A percentile compares a stretch with the other conserved stretches of the same genome.
Evolutionary conservation across 768 basidiomycete species (phyloP).

Genomic region (Phylloporus sp.): DNA sequence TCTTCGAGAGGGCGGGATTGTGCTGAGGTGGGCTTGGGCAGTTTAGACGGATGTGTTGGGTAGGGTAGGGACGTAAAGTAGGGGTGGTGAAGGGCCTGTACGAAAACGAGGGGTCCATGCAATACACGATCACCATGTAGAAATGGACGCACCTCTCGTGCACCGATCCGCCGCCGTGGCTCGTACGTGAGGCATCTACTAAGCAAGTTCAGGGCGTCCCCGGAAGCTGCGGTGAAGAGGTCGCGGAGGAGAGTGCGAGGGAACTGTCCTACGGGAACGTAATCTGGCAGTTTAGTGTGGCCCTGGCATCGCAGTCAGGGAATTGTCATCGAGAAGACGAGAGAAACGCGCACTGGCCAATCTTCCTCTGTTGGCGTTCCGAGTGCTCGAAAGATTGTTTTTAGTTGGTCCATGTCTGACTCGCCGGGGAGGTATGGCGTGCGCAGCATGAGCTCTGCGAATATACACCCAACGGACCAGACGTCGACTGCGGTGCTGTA

Average conservation of each 20-base stretch:
- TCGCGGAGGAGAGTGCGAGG: slow-evolving; percentile 77
- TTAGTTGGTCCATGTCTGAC: slow-evolving; percentile 94
- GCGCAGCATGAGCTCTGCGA: slow-evolving; percentile 94
- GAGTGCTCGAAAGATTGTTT: slow-evolving; percentile 88
- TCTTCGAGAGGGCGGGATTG: slow-evolving; percentile 65
- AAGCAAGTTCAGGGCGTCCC: slow-evolving; percentile 80
- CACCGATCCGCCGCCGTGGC: slow-evolving; percentile 74
- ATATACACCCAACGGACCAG: slow-evolving; percentile 98
- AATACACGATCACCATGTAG: not conserved
- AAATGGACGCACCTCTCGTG: slow-evolving; percentile 57
- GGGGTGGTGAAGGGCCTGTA: slow-evolving; percentile 75
- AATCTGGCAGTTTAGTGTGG: slow-evolving; percentile 86
- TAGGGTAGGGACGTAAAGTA: slow-evolving; percentile 86
- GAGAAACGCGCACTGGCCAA: slow-evolving; percentile 73
- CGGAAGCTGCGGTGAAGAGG: slow-evolving; percentile 86
- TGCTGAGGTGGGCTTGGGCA: slow-evolving; percentile 64
- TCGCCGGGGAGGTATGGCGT: slow-evolving; percentile 95
- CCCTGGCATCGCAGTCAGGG: slow-evolving; percentile 47
- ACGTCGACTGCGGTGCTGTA: slow-evolving; percentile 92
- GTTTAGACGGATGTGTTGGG: slow-evolving; percentile 82
- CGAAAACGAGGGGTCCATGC: not conserved
- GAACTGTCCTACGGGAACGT: slow-evolving; percentile 80
- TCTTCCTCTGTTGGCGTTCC: slow-evolving; percentile 96
- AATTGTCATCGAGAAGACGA: not conserved
- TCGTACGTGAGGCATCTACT: slow-evolving; percentile 78